Evolutionary conservation across 306 rosid species (phyloP), one percentile per base, ranked within the genome.

Genomic region (Cicer arietinum): DNA sequence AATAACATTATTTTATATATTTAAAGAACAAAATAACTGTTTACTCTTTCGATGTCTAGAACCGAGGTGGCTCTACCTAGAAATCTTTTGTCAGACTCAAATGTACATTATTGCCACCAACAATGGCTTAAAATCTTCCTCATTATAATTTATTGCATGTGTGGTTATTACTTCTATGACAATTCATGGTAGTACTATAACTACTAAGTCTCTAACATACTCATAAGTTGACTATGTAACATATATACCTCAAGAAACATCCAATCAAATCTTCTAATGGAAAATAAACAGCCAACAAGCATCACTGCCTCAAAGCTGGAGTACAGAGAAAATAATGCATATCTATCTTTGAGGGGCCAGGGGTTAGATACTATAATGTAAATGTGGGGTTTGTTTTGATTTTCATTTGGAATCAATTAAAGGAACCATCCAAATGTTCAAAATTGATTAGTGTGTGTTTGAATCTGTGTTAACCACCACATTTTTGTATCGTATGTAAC

Each of bases 171-270:
- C 77, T 70, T 41, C 51, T 9, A 67, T 60, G 83, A 80, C 72
- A 69, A 39, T 80, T 64, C 75, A 75, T 65, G 44, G 59, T 37
- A 47, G 52, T 60, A 42, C 45, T 42, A 42, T 25, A 25, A 35
- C 85, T 25, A 25, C 25, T 60, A 35, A 16, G 22, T 44, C 82
- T 72, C 58, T 66, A 62, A 17, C 73, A 50, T 22, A 14, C 62
- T 69, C 71, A 56, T 59, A 51, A 86, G 92, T 88, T 84, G 92
- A 88, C 90, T 76, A 35, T 56, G 78, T 47, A 83, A 88, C 87
- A 86, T 80, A 64, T 52, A 75, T 16, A 59, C 50, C 67, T 41
- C 18, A 17, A 40, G 72, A 81, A 74, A 41, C 88, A 83, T 83
- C 86, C 80, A 83, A 85, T 88, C 84, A 83, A 67, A 57, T 13